These are phyloP conservation scores for Seiridium unicorne DNA, from an alignment of 2,329 filamentous ascomycete species.

Conservation along the genomic window DNA sequence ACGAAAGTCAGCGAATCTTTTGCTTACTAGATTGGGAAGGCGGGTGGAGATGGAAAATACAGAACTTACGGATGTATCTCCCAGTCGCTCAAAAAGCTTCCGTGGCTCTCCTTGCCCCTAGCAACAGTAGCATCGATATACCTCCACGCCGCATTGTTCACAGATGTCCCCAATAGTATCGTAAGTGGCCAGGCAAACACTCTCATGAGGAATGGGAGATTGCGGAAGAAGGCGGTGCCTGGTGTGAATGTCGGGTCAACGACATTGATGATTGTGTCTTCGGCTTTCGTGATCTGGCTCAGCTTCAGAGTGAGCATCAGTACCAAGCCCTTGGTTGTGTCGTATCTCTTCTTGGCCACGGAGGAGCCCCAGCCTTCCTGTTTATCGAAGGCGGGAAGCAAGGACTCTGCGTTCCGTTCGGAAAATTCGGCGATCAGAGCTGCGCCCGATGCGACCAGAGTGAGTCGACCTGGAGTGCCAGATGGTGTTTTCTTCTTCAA, in stretches of 20 bases:
- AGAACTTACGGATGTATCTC: slow-evolving; percentile 11
- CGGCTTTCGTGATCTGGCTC: neutral
- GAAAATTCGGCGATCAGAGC: neutral
- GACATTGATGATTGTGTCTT: slow-evolving; percentile 14
- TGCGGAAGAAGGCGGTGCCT: neutral
- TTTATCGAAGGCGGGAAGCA: slow-evolving; percentile 3
- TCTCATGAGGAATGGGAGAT: neutral
- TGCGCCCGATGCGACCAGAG: slow-evolving; percentile 13
- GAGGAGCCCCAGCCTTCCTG: slow-evolving; percentile 35
- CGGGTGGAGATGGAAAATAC: neutral
- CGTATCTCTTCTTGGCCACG: neutral
- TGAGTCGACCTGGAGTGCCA: slow-evolving; percentile 13
- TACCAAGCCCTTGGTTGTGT: slow-evolving; percentile 14
- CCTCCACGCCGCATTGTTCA: slow-evolving; percentile 3
- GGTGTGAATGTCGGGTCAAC: neutral
- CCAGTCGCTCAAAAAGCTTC: slow-evolving; percentile 13
- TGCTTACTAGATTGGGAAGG: neutral
- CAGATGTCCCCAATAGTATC: neutral
- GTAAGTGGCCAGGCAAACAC: neutral
- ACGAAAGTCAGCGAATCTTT: neutral
- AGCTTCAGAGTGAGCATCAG: slow-evolving; percentile 5
- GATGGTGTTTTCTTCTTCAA: neutral
- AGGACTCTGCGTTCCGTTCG: slow-evolving; percentile 3
- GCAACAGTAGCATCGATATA: slow-evolving; percentile 17
- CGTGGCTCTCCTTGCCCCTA: slow-evolving; percentile 14